Conservation (phyloP, 176 grass and related monocot species). For the Carex scoparia region DNA sequence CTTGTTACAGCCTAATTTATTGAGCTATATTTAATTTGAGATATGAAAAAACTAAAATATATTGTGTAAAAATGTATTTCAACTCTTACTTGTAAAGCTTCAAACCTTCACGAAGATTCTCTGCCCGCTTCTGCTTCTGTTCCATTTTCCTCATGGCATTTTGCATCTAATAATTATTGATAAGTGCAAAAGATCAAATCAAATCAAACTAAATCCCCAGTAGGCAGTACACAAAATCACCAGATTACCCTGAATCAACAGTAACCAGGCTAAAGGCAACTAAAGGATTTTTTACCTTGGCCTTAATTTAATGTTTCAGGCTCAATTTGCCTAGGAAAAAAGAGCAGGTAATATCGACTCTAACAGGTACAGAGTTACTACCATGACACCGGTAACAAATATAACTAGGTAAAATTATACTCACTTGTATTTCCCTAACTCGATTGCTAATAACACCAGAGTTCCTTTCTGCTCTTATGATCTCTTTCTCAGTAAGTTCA, state of each 20-base stretch:
- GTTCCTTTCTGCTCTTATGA: conserved; percentile 92
- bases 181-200: background rate
- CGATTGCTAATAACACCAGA: conserved; percentile 75
- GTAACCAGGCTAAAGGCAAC: background rate
- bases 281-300: background rate
- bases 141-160: conserved; percentile 77
- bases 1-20: conserved; percentile 1
- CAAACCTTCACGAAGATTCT: conserved; percentile 66
- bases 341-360: background rate
- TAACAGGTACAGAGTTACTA: background rate
- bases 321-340: background rate
- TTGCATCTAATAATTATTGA: conserved; percentile 50
- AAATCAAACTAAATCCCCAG: conserved; percentile 10
- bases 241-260: background rate
- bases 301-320: background rate
- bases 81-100: conserved; percentile 78
- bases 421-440: conserved; percentile 89
- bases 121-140: conserved; percentile 70
- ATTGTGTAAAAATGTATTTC: background rate
- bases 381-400: background rate
- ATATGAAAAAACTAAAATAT: conserved; percentile 1
- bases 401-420: background rate
- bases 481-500: conserved; percentile 90
- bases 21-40: background rate
- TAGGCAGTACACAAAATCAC: background rate